phyloP scores from a whole-genome alignment of 1,284 basidiomycete species.

The Tilletia setariae region DNA sequence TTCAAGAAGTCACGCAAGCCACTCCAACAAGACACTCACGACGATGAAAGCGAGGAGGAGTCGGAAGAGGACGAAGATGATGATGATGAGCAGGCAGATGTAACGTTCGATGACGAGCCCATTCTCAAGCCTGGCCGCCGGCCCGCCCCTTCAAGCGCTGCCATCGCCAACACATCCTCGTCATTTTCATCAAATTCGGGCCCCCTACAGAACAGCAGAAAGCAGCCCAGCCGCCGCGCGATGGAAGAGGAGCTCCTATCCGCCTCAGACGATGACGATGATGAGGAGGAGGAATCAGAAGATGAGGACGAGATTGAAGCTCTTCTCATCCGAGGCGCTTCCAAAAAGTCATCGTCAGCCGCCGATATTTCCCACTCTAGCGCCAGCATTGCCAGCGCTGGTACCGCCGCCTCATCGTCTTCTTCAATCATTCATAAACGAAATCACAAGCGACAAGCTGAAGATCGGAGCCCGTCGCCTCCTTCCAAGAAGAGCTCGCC shows the following conservation, averaged over 20 bases:
- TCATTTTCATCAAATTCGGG: neutral
- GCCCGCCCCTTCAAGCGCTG: neutral
- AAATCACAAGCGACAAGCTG: too few species aligned
- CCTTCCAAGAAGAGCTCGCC: too few species aligned
- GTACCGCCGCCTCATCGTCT: too few species aligned
- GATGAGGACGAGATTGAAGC: conserved; percentile 12
- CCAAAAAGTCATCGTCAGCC: neutral
- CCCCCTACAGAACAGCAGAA: too few species aligned
- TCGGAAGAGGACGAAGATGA: conserved; percentile 22
- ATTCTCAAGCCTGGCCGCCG: neutral
- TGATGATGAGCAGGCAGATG: conserved; percentile 5
- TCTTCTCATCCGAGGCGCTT: neutral
- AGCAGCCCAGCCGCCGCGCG: neutral
- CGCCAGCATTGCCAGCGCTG: too few species aligned
- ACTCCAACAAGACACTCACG: neutral
- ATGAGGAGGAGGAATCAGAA: conserved; percentile 1
- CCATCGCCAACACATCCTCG: conserved; percentile 18
- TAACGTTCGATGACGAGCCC: conserved; percentile 15
- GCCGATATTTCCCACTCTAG: too few species aligned
- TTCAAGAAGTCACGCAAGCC: neutral
- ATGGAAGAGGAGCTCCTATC: conserved; percentile 8
- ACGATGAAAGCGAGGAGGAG: conserved; percentile 15
- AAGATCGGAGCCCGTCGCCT: too few species aligned
- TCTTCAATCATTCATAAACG: too few species aligned
- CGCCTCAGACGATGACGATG: neutral